phyloP scores from a whole-genome alignment of 2,329 filamentous ascomycete species.

The Lasiodiplodia sp. region DNA sequence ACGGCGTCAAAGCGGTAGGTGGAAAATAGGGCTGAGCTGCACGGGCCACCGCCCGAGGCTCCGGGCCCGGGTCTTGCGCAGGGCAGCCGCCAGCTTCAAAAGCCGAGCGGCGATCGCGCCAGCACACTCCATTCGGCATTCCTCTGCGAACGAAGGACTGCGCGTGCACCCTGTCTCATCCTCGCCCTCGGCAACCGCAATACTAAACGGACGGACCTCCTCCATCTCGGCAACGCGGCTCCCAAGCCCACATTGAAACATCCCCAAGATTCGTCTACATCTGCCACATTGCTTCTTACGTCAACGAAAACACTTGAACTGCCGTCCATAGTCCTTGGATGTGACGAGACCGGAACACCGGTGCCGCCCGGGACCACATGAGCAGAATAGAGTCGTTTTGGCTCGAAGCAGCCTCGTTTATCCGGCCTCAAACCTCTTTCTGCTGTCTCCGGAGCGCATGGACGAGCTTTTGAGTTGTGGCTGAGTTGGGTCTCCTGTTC shows the following conservation, averaged over 20 bases:
- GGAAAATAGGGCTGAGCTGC: constrained; percentile 4
- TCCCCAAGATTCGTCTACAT: background rate
- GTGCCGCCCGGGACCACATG: background rate
- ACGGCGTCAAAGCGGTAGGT: background rate
- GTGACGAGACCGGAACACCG: background rate
- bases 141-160: background rate
- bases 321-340: background rate
- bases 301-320: background rate
- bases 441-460: background rate
- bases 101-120: constrained; percentile 15
- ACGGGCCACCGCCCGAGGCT: background rate
- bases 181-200: background rate
- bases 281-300: background rate
- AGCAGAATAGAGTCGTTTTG: constrained; percentile 12
- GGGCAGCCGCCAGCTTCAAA: constrained; percentile 1
- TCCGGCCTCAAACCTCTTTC: background rate
- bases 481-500: background rate
- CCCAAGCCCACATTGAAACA: constrained; percentile 21
- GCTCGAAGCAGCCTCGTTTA: background rate
- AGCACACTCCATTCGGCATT: background rate
- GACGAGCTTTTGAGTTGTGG: too few species aligned
- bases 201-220: background rate
- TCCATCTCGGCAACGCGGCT: constrained; percentile 21
- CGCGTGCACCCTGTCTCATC: background rate
- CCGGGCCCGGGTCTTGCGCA: constrained; percentile 1